Base-by-base conservation (phyloP, 148 eudicot genomes). In the Spergularia marina region DNA sequence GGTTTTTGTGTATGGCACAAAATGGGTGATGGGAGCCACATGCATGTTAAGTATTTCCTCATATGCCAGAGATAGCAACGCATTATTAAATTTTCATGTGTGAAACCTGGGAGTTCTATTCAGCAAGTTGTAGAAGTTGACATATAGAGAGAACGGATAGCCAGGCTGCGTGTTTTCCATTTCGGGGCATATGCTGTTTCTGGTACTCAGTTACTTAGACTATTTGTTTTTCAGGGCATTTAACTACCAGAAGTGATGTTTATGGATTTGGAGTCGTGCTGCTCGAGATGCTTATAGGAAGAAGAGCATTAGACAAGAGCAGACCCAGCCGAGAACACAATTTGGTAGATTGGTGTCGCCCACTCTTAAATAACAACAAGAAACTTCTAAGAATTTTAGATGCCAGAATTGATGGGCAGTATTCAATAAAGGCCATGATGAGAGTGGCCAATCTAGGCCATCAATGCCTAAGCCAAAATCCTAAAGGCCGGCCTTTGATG, bases 251-350 rank as follows among this genome's bases (percentile, higher is more conserved):
- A 62, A 92, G 97, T 59, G 97, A 92, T 67, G 89, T 92, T 4
- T 92, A 92, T 71, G 97, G 94, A 52, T 92, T 85, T 59, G 94
- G 97, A 75, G 97, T 92, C 1, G 97, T 92, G 65, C 84, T 92
- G 58, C 91, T 92, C 12, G 97, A 92, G 85, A 90, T 92, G 97
- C 88, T 92, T 25, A 90, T 88, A 17, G 97, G 97, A 76, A 84
- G 89, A 77, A 84, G 87, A 78, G 91, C 94, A 47, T 75, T 92
- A 82, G 97, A 92, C 83, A 88, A 87, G 81, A 84, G 92, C 80
- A 86, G 91, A 80, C 89, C 94, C 18, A 86, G 91, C 78, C 87
- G 89, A 70, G 97, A 92, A 74, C 94, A 92, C 74, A 92, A 85
- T 70, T 81, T 92, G 63, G 97, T 92, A 0, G 97, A 92, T 64